Conservation (phyloP, 768 basidiomycete species). For the Lactarius deliciosus region DNA sequence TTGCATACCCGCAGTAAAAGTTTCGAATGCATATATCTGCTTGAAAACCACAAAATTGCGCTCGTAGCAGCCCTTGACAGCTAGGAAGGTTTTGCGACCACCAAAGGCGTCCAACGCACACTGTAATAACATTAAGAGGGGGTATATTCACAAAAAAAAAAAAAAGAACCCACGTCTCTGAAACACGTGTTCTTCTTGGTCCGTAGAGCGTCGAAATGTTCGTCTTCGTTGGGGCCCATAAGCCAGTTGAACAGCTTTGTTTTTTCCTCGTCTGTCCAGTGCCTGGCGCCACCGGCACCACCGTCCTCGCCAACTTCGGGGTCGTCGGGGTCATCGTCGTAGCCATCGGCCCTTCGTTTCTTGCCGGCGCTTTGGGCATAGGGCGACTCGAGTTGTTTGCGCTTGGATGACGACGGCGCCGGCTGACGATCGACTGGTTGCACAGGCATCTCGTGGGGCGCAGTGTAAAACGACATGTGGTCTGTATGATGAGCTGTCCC, state of each 20-base stretch:
- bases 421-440: constrained; percentile 28
- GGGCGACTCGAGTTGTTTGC: constrained; percentile 26
- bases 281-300: constrained; percentile 59
- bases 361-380: constrained; percentile 23
- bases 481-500: constrained; percentile 28
- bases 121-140: constrained; percentile 38
- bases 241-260: constrained; percentile 76
- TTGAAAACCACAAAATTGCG: constrained; percentile 84
- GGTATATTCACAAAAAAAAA: background rate
- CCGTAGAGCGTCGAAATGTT: constrained; percentile 75
- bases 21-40: constrained; percentile 74
- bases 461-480: constrained; percentile 26
- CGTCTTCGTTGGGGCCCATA: constrained; percentile 67
- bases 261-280: constrained; percentile 86
- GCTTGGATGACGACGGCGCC: constrained; percentile 25
- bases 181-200: constrained; percentile 83
- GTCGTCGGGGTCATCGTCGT: constrained; percentile 29
- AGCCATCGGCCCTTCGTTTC: constrained; percentile 28
- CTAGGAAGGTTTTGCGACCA: constrained; percentile 78
- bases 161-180: constrained; percentile 53
- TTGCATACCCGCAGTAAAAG: constrained; percentile 44
- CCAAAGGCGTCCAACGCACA: constrained; percentile 71
- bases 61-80: constrained; percentile 82
- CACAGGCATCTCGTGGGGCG: constrained; percentile 27
- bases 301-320: constrained; percentile 31